A percentile compares a stretch with the other conserved stretches of the same genome.
Conservation (phyloP, 1,139 yeast genomes). For the Blastobotrys aristatus region DNA sequence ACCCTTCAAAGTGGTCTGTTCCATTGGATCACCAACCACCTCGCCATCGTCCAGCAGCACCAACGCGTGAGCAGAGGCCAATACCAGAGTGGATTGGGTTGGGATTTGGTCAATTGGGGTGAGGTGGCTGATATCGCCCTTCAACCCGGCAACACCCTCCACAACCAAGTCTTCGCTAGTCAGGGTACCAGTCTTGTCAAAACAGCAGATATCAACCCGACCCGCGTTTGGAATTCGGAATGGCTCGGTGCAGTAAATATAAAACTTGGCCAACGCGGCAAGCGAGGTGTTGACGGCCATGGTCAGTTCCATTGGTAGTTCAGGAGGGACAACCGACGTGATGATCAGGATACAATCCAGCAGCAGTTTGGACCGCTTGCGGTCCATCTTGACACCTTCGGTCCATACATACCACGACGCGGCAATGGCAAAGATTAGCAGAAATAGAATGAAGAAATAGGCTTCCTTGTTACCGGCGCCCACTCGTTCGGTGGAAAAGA, state of each 20-base stretch:
- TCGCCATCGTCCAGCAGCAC: conserved; percentile 94
- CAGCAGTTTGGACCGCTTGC: conserved; percentile 87
- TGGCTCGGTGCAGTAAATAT: conserved; percentile 96
- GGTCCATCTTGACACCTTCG: conserved; percentile 93
- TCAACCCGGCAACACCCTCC: conserved; percentile 90
- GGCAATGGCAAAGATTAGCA: conserved; percentile 84
- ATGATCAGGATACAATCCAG: conserved; percentile 92
- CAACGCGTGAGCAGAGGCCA: conserved; percentile 95
- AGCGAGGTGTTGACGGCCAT: conserved; percentile 95
- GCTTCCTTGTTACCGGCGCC: conserved; percentile 96
- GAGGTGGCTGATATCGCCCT: conserved; percentile 49
- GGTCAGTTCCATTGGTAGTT: conserved; percentile 97
- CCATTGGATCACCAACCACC: conserved; percentile 99
- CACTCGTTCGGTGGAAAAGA: conserved; percentile 92
- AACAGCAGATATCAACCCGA: conserved; percentile 96
- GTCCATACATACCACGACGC: conserved; percentile 99
- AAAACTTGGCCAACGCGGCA: conserved; percentile 79
- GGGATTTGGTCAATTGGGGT: conserved; percentile 58
- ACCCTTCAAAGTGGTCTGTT: conserved; percentile 87
- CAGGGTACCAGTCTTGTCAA: conserved; percentile 96
- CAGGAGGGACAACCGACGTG: conserved; percentile 99
- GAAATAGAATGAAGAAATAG: conserved; percentile 81
- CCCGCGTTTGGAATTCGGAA: conserved; percentile 98
- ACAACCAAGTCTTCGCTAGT: conserved; percentile 96
- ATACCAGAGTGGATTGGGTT: conserved; percentile 59